A percentile compares a stretch with the other conserved stretches of the same genome.
These are phyloP conservation scores for Curvularia spicifera DNA, from an alignment of 2,329 filamentous ascomycete species.

Conservation along the genomic window DNA sequence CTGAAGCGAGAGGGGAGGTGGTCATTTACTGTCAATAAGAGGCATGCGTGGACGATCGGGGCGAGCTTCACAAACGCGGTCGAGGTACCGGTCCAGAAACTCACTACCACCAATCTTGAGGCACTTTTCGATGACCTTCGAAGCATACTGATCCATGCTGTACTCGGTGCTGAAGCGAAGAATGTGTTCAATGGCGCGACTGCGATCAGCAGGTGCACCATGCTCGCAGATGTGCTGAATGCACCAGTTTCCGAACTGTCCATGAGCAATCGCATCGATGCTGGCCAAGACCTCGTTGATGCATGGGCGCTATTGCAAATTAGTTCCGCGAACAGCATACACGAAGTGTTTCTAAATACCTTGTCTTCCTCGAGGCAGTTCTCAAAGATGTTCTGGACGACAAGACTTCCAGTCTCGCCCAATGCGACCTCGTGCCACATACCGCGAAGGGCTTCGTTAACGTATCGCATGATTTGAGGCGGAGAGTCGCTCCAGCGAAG, in stretches of 20 bases:
- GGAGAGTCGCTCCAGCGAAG: conserved; percentile 93
- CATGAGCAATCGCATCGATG: conserved; percentile 95
- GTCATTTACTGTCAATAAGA: conserved; percentile 81
- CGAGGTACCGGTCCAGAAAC: conserved; percentile 90
- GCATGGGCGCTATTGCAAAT: conserved; percentile 74
- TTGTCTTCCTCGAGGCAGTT: conserved; percentile 99
- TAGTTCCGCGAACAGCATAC: not conserved
- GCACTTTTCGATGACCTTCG: conserved; percentile 98
- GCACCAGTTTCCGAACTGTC: conserved; percentile 99
- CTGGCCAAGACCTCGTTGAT: conserved; percentile 95
- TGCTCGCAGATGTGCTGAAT: conserved; percentile 99
- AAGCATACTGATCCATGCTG: conserved; percentile 98
- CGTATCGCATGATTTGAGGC: conserved; percentile 97
- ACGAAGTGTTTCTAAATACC: conserved; percentile 57
- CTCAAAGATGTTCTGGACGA: conserved; percentile 99
- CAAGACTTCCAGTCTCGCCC: conserved; percentile 94
- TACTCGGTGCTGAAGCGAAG: conserved; percentile 93
- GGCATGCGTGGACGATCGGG: conserved; percentile 92
- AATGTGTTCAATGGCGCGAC: conserved; percentile 92
- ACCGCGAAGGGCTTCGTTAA: conserved; percentile 90
- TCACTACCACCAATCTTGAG: conserved; percentile 93
- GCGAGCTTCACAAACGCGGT: conserved; percentile 90
- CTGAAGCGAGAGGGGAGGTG: not conserved
- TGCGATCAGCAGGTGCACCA: conserved; percentile 86
- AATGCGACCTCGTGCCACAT: conserved; percentile 99